Evolutionary conservation across 176 grass and related monocot species (phyloP).

Genomic region (Oryza australiensis): DNA sequence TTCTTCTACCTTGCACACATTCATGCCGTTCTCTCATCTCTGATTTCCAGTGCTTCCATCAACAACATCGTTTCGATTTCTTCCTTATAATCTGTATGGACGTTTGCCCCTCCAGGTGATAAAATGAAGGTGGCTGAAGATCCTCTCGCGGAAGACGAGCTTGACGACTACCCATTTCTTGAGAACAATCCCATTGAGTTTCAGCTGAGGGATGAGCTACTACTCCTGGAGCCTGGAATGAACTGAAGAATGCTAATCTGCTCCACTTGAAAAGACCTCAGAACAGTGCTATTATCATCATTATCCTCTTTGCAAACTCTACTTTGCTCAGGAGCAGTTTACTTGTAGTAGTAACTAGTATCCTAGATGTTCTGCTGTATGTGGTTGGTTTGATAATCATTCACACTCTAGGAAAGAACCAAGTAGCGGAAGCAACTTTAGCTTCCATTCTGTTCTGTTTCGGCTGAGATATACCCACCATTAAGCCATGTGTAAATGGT

Average conservation of each 20-base stretch:
- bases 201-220: slow-evolving; percentile 43
- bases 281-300: neutral
- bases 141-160: slow-evolving; percentile 15
- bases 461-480: neutral
- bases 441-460: slow-evolving; percentile 40
- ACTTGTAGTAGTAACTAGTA: slow-evolving; percentile 9
- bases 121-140: slow-evolving; percentile 27
- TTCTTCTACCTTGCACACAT: neutral
- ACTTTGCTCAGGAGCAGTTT: slow-evolving; percentile 1
- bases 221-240: neutral
- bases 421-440: slow-evolving; percentile 30
- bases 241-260: slow-evolving; percentile 19
- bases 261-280: neutral
- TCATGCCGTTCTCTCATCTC: neutral
- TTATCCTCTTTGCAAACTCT: neutral
- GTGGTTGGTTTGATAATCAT: neutral
- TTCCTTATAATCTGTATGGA: neutral
- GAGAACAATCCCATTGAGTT: slow-evolving; percentile 42
- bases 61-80: neutral
- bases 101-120: slow-evolving; percentile 28
- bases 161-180: slow-evolving; percentile 34
- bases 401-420: neutral
- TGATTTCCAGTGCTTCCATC: neutral
- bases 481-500: neutral
- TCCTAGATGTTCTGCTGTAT: neutral